Evolutionary conservation across 352 stramenopile species (phyloP).

Genomic region (Globisporangium rhizosaccharum): DNA sequence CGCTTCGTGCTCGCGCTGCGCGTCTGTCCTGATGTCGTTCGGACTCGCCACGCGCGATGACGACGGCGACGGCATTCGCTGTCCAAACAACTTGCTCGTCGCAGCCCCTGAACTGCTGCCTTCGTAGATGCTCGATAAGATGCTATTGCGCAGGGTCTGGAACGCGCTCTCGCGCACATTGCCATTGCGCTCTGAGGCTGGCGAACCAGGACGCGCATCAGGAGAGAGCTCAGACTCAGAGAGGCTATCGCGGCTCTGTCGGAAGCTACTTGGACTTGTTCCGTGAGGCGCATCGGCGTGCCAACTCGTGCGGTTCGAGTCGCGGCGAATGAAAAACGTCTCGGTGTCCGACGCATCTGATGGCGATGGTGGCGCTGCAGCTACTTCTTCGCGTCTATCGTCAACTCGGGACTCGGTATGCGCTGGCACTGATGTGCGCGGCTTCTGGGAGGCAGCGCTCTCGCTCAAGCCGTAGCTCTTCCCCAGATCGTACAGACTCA

Average conservation of each 20-base stretch:
- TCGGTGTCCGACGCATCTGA: slow-evolving; percentile 10
- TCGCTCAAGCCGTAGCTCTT: slow-evolving; percentile 22
- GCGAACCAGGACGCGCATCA: not conserved
- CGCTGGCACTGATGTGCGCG: too few species aligned
- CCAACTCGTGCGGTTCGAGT: slow-evolving; percentile 12
- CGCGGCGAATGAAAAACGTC: slow-evolving; percentile 19
- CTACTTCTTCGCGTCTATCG: not conserved
- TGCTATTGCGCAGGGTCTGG: slow-evolving; percentile 13
- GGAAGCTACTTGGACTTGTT: not conserved
- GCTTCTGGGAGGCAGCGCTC: not conserved
- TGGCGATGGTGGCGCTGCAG: not conserved
- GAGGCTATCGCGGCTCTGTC: slow-evolving; percentile 3
- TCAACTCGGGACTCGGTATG: not conserved
- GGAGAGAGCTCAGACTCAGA: not conserved
- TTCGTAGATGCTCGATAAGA: slow-evolving; percentile 14
- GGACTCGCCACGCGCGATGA: not conserved
- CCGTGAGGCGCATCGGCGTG: not conserved
- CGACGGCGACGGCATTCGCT: slow-evolving; percentile 4
- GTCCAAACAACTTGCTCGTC: not conserved
- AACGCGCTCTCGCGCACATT: slow-evolving; percentile 4
- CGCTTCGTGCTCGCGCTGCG: slow-evolving; percentile 55
- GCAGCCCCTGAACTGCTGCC: not conserved
- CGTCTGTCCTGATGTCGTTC: slow-evolving; percentile 29
- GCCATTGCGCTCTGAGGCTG: not conserved
- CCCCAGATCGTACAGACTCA: slow-evolving; percentile 40